Evolutionary conservation across 2,329 filamentous ascomycete genomes (phyloP), one percentile per base, ranked within the genome.

Genomic region (Juglanconis sp.): DNA sequence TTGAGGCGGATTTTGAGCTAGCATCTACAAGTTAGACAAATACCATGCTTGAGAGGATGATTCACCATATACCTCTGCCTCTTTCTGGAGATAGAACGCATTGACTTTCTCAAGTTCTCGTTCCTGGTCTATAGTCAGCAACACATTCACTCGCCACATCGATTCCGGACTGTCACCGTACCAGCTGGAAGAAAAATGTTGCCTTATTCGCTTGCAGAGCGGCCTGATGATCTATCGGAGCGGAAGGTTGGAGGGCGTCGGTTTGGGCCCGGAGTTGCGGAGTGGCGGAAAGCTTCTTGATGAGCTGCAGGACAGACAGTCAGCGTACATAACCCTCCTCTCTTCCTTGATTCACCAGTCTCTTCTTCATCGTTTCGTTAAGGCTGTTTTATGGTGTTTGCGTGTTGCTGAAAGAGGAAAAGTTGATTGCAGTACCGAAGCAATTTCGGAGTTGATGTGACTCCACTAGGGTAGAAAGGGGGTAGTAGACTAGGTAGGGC

Each of bases 31-130:
- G 53, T 63, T 31, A 60, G 57, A 30, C 24, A 8, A 11, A 8
- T 11, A 1, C 8, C 50, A n/a, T 4, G 35, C 44, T n/a, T 6
- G 13, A 42, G 10, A 4, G 34, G 3, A 40, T 38, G 1, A 35
- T 35, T 11, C 11, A n/a, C 10, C n/a, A 38, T 38, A 10, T 79
- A 96, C 92, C 86, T 99, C 95, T 56, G 92, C 93, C 77, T 99
- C 95, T 73, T 99, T 99, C 73, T 98, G 95, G 40, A 98, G 77
- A 73, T 99, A 99, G 75, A 97, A 97, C 13, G 87, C 91, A 76
- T 99, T 99, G 76, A 99, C 95, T 75, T 98, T 99, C 76, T 98
- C 95, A 58, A 99, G 85, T 75, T 99, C 95, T 68, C 95, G 88
- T 82, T 99, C 95, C 92, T 96, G 73, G 63, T 66, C 61, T 47